Base-by-base conservation (phyloP, 2,329 filamentous ascomycete species). In the Biscogniauxia marginata region DNA sequence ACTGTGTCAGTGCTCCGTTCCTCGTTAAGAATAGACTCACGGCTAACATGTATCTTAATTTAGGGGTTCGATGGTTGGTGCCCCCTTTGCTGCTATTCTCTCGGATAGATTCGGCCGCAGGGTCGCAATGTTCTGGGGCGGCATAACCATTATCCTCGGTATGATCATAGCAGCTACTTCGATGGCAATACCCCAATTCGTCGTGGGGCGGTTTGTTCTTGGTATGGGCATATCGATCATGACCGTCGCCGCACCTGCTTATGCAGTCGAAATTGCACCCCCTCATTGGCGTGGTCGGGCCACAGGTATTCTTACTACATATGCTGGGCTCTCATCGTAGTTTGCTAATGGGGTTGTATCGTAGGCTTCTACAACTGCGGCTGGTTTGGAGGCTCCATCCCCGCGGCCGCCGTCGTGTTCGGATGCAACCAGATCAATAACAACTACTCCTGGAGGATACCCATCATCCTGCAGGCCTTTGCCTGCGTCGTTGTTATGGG, bases 381-480 rank as follows among this genome's bases (percentile, higher is more conserved):
- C 53, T 81, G 77, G 77, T 81, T 80, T 52, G 78, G 78, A 44
- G 79, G 79, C 49, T 72, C 75, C 45, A 81, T 82, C 44, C 78
- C 79, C 3, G 79, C 79, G 1, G 77, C 79, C 11, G 72, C 75
- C 34, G 69, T 82, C 34, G 78, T 77, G n/a, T 82, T 74, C 55
- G 79, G 78, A 23, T 74, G 70, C 65, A 76, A 76, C 60, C 70
- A 66, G 43, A 79, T 82, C 54, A 52, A 70, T 39, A 78, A 59
- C 66, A 65, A 79, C 68, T 79, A 73, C 65, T 72, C 77, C 5
- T 81, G 78, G 78, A 74, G 78, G n/a, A 73, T 81, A 58, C 77
- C 79, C 16, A 65, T 82, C 5, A 75, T 79, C 9, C 68, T 80
- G 52, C 78, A 81, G 66, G 73, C 76, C 8, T 66, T 79, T 52